phyloP scores from a whole-genome alignment of 352 stramenopile species.

The Globisporangium echinulatum region DNA sequence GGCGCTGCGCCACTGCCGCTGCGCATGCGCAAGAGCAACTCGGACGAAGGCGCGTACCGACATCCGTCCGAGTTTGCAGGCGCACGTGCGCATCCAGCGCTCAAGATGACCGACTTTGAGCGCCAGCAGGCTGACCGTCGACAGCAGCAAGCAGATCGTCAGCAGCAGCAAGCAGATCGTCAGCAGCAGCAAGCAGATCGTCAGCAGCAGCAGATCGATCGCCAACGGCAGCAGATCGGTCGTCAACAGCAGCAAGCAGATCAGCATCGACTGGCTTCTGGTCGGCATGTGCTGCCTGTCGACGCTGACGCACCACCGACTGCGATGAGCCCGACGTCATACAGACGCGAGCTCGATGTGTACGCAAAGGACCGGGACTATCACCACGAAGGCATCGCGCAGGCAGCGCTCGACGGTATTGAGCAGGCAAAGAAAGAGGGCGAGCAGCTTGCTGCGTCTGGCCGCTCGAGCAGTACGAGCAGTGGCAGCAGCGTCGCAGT shows the following conservation, averaged over 20 bases:
- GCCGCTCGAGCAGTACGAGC: neutral
- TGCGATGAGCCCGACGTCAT: constrained; percentile 6
- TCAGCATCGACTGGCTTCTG: constrained; percentile 1
- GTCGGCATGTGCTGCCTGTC: neutral
- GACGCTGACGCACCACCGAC: neutral
- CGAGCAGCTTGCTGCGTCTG: neutral
- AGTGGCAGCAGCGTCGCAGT: neutral
- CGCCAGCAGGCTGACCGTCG: neutral
- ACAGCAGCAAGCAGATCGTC: constrained; percentile 1
- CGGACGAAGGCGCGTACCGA: constrained; percentile 12
- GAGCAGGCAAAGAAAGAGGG: constrained; percentile 8
- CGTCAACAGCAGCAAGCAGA: neutral
- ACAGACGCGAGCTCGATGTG: constrained; percentile 9
- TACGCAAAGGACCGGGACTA: constrained; percentile 10
- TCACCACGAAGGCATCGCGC: constrained; percentile 7
- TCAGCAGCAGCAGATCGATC: neutral
- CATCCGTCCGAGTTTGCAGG: neutral
- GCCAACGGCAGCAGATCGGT: neutral
- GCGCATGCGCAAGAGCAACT: constrained; percentile 11
- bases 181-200: neutral
- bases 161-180: neutral
- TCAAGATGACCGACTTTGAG: neutral
- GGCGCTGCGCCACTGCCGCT: neutral
- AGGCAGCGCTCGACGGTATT: constrained; percentile 9
- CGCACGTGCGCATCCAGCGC: neutral